phyloP scores from a whole-genome alignment of 1,284 basidiomycete species.

The Trichosporon asahii region DNA sequence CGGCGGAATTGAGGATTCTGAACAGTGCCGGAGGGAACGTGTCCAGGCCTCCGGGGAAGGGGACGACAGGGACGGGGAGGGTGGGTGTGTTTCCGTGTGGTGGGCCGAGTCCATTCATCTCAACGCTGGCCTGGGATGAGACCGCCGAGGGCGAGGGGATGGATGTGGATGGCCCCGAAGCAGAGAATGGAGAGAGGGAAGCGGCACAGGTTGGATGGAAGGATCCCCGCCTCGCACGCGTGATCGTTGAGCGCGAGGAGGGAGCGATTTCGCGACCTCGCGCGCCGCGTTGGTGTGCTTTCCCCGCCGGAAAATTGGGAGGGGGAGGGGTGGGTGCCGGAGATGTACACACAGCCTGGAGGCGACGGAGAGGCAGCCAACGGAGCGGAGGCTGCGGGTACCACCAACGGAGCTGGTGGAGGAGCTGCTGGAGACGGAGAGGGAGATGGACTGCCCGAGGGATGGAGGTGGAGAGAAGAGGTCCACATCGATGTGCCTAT shows the following conservation, averaged over 20 bases:
- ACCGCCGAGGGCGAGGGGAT: background rate
- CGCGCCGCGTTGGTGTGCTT: slow-evolving; percentile 15
- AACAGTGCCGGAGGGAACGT: background rate
- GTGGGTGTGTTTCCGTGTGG: slow-evolving; percentile 29
- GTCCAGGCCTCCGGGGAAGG: background rate
- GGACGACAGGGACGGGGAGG: background rate
- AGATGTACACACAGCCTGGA: slow-evolving; percentile 28
- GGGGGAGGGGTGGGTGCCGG: slow-evolving; percentile 49
- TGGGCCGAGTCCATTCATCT: slow-evolving; percentile 32
- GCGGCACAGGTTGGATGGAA: background rate
- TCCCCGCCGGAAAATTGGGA: slow-evolving; percentile 44
- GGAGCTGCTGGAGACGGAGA: background rate
- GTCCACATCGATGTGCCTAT: slow-evolving; percentile 35
- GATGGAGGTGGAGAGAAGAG: slow-evolving; percentile 35
- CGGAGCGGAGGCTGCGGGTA: too few species aligned
- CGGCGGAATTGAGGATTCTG: background rate
- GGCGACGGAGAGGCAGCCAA: background rate
- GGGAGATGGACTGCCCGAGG: slow-evolving; percentile 16
- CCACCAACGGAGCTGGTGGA: background rate
- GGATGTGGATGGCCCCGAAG: background rate
- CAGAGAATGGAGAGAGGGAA: background rate
- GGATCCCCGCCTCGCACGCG: background rate
- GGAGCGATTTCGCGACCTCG: slow-evolving; percentile 6
- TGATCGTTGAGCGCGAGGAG: slow-evolving; percentile 11
- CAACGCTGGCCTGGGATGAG: slow-evolving; percentile 9